A percentile compares a stretch with the other conserved stretches of the same genome.
Conservation (phyloP, 176 grass and related monocot genomes). For the Triticum timopheevii region DNA sequence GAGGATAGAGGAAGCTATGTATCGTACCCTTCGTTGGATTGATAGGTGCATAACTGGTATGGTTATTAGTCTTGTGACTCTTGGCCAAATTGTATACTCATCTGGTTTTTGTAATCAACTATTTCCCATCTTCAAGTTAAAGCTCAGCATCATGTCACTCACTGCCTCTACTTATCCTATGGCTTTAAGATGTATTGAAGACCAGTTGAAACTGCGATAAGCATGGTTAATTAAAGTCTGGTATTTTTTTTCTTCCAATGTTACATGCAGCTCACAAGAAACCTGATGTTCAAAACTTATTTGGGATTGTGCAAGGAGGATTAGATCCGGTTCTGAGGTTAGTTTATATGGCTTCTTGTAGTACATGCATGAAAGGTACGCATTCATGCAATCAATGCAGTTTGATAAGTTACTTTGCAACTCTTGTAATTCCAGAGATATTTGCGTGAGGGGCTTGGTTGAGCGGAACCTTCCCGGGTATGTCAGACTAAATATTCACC, state of each 20-base stretch:
- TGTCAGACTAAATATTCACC: slow-evolving; percentile 9
- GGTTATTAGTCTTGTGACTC: slow-evolving; percentile 19
- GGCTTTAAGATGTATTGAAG: neutral
- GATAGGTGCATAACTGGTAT: slow-evolving; percentile 98
- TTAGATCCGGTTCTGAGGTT: slow-evolving; percentile 92
- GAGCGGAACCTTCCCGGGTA: slow-evolving; percentile 95
- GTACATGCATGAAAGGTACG: slow-evolving; percentile 5
- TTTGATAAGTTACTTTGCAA: slow-evolving; percentile 1
- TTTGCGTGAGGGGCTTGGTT: slow-evolving; percentile 83
- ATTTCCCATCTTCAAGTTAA: slow-evolving; percentile 7
- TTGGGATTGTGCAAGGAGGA: slow-evolving; percentile 99
- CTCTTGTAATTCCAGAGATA: slow-evolving; percentile 64
- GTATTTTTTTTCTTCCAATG: slow-evolving; percentile 27
- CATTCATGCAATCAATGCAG: neutral
- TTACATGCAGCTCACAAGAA: slow-evolving; percentile 91
- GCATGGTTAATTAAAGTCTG: slow-evolving; percentile 25
- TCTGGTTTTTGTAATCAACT: neutral
- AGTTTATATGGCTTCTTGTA: slow-evolving; percentile 31
- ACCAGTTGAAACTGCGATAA: slow-evolving; percentile 18
- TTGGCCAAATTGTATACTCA: neutral
- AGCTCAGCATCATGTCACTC: neutral
- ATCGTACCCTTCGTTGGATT: slow-evolving; percentile 97
- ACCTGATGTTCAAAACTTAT: slow-evolving; percentile 89
- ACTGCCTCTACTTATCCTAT: slow-evolving; percentile 18
- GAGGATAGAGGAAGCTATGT: slow-evolving; percentile 96